These are phyloP conservation scores for Saccharomycopsis guyanensis DNA, from an alignment of 805 yeast genomes.

Conservation along the genomic window DNA sequence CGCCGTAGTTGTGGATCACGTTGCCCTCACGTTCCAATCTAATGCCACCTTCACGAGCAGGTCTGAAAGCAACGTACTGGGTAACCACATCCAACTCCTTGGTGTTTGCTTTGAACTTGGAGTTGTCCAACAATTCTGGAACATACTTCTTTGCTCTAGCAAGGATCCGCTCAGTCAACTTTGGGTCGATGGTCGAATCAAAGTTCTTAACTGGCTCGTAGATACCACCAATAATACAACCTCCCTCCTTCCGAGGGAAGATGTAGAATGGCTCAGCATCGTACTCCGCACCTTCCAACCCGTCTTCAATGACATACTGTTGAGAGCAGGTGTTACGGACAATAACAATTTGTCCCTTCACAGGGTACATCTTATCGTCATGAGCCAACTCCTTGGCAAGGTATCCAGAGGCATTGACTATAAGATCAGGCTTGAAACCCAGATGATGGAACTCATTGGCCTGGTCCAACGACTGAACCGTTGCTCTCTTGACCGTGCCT, in stretches of 20 bases:
- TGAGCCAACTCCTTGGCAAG: constrained; percentile 37
- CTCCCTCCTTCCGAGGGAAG: constrained; percentile 73
- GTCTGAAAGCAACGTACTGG: constrained; percentile 59
- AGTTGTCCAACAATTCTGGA: constrained; percentile 29
- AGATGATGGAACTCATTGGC: constrained; percentile 37
- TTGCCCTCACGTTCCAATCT: constrained; percentile 38
- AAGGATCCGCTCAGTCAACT: constrained; percentile 40
- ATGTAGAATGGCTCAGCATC: constrained; percentile 44
- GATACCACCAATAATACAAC: constrained; percentile 57
- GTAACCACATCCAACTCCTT: constrained; percentile 39
- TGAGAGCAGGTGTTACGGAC: constrained; percentile 37
- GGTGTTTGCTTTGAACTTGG: constrained; percentile 25
- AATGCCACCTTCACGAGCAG: constrained; percentile 54
- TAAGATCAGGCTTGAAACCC: constrained; percentile 36
- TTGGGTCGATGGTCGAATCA: constrained; percentile 34
- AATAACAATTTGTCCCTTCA: constrained; percentile 53
- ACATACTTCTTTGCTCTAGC: constrained; percentile 33
- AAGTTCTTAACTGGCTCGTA: constrained; percentile 22
- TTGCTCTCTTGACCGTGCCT: constrained; percentile 36
- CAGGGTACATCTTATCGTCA: constrained; percentile 39
- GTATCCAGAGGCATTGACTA: constrained; percentile 54
- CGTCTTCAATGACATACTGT: constrained; percentile 29
- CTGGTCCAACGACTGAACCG: constrained; percentile 38
- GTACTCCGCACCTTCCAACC: constrained; percentile 25
- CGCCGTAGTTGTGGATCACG: constrained; percentile 60